Evolutionary conservation across 768 basidiomycete genomes (phyloP), one percentile per base, ranked within the genome.

Genomic region (Mycena belliarum): DNA sequence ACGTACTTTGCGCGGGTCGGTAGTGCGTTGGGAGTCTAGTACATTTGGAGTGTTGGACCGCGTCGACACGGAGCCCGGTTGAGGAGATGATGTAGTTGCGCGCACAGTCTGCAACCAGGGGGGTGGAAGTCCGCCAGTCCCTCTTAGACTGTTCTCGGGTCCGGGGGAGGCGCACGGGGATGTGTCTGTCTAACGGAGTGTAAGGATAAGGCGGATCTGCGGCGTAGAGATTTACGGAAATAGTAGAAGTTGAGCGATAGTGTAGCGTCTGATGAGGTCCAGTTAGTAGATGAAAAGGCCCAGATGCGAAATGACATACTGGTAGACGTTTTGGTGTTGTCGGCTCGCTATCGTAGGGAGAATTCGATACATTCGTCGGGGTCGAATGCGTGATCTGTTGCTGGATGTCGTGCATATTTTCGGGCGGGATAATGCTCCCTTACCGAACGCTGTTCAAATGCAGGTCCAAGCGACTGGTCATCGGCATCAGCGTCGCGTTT

Each of bases 1-100:
- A 24, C 32, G 18, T 21, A 53, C 52, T 16, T 46, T 37, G 12
- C 52, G 52, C 14, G 52, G 52, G n/a, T 53, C 52, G 44, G 52
- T 45, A 20, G 43, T 53, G 23, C 52, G 52, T 10, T 40, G 49
- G n/a, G 38, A 41, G 20, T 50, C 38, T 18, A 20, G 18, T 14
- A 10, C 4, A 1, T 8, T 18, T 20, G 52, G 32, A n/a, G 29
- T 44, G 52, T n/a, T 28, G 18, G 45, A 20, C 18, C 43, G 43
- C 24, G 43, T 44, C 7, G 43, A 44, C 43, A 26, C 26, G 24
- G 43, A 25, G 24, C 49, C 29, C 38, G 43, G 37, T 16, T 45
- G 52, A 28, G 45, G 32, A 24, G 29, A 24, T 10, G 7, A 24
- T 10, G 11, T 35, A 14, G 35, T 52, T 16, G 21, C 52, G 29